A percentile compares a stretch with the other conserved stretches of the same genome.
Conservation (phyloP, 2,329 filamentous ascomycete genomes). For the Fonsecaea nubica region DNA sequence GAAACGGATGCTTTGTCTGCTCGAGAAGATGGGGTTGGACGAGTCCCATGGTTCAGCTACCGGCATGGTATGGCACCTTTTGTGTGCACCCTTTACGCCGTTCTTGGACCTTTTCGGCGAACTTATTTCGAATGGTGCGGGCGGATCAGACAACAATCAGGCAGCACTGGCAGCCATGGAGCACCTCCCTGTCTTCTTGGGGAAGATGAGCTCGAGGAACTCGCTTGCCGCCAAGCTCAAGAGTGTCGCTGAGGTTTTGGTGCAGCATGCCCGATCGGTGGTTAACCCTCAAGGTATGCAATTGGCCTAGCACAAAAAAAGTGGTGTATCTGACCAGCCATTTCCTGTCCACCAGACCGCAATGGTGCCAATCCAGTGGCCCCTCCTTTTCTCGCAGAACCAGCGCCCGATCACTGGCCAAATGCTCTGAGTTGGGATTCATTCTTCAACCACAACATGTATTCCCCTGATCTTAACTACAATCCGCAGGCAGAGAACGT, state of each 20-base stretch:
- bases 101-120: slow-evolving; percentile 15
- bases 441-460: background rate
- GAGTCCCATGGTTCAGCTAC: slow-evolving; percentile 2
- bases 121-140: background rate
- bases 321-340: background rate
- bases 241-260: slow-evolving; percentile 5
- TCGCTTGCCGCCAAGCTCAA: slow-evolving; percentile 8
- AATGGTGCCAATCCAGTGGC: background rate
- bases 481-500: slow-evolving; percentile 5
- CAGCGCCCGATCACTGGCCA: background rate
- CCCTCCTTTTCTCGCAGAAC: background rate
- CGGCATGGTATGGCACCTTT: slow-evolving; percentile 14
- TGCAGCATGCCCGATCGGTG: slow-evolving; percentile 17
- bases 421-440: background rate
- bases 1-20: slow-evolving; percentile 11
- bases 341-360: background rate
- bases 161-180: slow-evolving; percentile 6
- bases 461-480: background rate
- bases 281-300: background rate
- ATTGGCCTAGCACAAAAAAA: background rate
- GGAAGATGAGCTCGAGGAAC: slow-evolving; percentile 9
- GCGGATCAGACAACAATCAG: background rate
- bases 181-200: slow-evolving; percentile 9
- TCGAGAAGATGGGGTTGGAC: background rate
- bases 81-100: slow-evolving; percentile 11